Evolutionary conservation across 1,284 basidiomycete species (phyloP).

Genomic region (Mycena sp.): DNA sequence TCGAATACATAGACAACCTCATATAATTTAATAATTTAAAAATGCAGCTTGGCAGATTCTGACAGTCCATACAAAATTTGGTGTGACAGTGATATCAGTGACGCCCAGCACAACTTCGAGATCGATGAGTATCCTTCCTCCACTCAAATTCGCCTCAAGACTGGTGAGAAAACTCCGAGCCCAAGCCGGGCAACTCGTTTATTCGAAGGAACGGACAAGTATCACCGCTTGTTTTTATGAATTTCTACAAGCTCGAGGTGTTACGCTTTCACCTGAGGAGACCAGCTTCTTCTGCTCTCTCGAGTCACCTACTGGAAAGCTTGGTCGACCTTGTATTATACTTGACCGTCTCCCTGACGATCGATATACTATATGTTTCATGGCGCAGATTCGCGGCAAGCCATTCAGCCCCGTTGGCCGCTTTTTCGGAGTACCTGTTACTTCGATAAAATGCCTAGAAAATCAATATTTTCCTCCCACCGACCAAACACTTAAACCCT

Average conservation of each 20-base stretch:
- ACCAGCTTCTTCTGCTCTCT: neutral
- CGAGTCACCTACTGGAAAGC: neutral
- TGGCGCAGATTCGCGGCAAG: slow-evolving; percentile 7
- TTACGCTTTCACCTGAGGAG: neutral
- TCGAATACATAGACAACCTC: no score
- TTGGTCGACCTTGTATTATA: slow-evolving; percentile 23
- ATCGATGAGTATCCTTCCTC: slow-evolving; percentile 1
- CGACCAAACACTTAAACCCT: neutral
- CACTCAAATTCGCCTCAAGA: neutral
- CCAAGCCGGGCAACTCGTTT: slow-evolving; percentile 15
- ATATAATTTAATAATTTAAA: no score
- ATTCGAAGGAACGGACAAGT: slow-evolving; percentile 10
- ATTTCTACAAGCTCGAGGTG: slow-evolving; percentile 4
- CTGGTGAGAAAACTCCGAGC: neutral
- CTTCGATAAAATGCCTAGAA: neutral
- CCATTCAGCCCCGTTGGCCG: slow-evolving; percentile 16
- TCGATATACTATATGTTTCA: slow-evolving; percentile 11
- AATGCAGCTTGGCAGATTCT: no score
- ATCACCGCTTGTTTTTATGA: slow-evolving; percentile 26
- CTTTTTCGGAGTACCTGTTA: slow-evolving; percentile 18
- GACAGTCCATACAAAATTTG: no score
- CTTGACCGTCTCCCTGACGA: slow-evolving; percentile 4
- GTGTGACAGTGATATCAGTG: no score
- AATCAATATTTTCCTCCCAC: neutral
- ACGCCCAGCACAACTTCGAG: no score